Conservation (phyloP, 805 yeast genomes). For the Candida khao-thaluensis region DNA sequence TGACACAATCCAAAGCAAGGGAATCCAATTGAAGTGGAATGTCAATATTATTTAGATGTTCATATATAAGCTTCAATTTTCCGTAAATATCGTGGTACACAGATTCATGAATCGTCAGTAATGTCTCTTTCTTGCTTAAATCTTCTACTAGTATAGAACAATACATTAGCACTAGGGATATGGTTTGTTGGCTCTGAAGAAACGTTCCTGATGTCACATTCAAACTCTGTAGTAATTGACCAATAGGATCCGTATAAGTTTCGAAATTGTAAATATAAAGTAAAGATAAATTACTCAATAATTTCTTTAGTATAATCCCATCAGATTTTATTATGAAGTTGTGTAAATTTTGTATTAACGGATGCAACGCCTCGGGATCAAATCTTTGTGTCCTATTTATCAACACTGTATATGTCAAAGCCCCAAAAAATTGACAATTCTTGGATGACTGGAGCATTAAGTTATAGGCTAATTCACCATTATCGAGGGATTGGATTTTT, state of each 20-base stretch:
- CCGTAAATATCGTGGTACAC: slow-evolving; percentile 37
- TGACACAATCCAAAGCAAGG: slow-evolving; percentile 25
- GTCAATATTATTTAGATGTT: slow-evolving; percentile 15
- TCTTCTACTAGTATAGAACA: slow-evolving; percentile 53
- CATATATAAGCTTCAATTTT: slow-evolving; percentile 17
- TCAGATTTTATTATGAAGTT: slow-evolving; percentile 2
- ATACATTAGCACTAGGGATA: slow-evolving; percentile 8
- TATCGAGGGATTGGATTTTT: slow-evolving; percentile 51
- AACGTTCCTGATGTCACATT: background rate
- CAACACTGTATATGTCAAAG: slow-evolving; percentile 70
- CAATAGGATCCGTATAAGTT: slow-evolving; percentile 43
- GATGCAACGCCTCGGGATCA: background rate
- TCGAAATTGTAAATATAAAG: slow-evolving; percentile 41
- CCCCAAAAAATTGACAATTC: slow-evolving; percentile 74
- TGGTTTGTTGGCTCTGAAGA: background rate
- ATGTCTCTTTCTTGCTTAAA: slow-evolving; percentile 33
- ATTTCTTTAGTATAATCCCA: slow-evolving; percentile 51
- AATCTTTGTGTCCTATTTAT: slow-evolving; percentile 34
- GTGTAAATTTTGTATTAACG: slow-evolving; percentile 5
- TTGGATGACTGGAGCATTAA: slow-evolving; percentile 43
- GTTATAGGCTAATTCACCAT: slow-evolving; percentile 56
- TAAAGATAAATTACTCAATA: slow-evolving; percentile 54
- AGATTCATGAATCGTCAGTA: slow-evolving; percentile 34
- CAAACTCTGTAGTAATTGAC: slow-evolving; percentile 14
- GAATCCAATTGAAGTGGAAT: slow-evolving; percentile 8